Base-by-base conservation (phyloP, 2,329 filamentous ascomycete genomes). In the Fusarium piperis region DNA sequence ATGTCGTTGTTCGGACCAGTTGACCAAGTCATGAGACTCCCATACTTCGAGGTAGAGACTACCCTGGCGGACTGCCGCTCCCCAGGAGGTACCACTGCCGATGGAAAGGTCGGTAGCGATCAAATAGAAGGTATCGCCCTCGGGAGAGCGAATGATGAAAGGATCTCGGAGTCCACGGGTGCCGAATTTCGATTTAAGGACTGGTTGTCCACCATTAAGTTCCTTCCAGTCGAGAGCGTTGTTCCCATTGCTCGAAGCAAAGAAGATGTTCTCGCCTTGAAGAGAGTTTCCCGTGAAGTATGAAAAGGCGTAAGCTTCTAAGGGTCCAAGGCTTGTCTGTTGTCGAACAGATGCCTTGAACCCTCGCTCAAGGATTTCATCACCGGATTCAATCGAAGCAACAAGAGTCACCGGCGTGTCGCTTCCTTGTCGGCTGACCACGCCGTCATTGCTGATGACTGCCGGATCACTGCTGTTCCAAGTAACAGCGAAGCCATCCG, bases 61-160 rank as follows among this genome's bases (percentile, higher is more conserved):
- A 0, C 86, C 86, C 0, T 73, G 81, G 15, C 82, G 80, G 2
- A 87, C 84, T 0, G 86, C 74, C n/a, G 83, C 80, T 12, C 78
- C 81, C 86, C 86, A 88, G 0, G 84, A 85, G 0, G 86, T 88
- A 1, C 86, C 86, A 8, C 84, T 85, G 1, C 86, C 86, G 57
- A 88, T 88, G 1, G 85, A 87, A 0, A 88, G 78, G 59, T 88
- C 86, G 0, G 86, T 88, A 0, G 86, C 86, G 18, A 88, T 80
- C 15, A 88, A 72, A 56, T 81, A 88, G 64, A 88, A 88, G 5
- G 79, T 86, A n/a, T 82, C 81, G 0, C 86, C 85, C 28, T 88
- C 85, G 0, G 76, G 80, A 0, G 85, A 85, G 13, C 86, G 82
- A 23, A 88, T 86, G 48, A 88, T 77, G 64, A 88, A 88, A 1